Evolutionary conservation across 2,329 filamentous ascomycete genomes (phyloP), one percentile per base, ranked within the genome.

Genomic region (Chrysosporium queenslandicum): DNA sequence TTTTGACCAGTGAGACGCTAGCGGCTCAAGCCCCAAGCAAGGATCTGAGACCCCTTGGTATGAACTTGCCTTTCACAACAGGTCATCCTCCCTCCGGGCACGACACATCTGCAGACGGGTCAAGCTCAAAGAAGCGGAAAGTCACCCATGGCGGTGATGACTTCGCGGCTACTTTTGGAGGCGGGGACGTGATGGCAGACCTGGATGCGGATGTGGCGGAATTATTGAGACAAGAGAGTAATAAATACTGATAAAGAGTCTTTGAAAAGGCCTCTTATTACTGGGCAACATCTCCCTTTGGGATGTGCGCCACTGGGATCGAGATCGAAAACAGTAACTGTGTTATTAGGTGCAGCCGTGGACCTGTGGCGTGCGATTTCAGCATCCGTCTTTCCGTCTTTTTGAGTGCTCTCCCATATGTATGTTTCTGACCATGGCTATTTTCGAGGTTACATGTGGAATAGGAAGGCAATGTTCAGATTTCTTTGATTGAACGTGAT

Each of bases 121-220:
- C 64, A 7, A 68, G 67, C 52, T 62, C 66, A 12, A 76, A 76
- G 60, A 74, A 73, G 58, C 70, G 76, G 41, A 79, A 78, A 59
- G 62, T 77, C 30, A 67, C 66, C 8, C 68, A 72, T 56, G 62
- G 59, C 20, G 71, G 72, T 50, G 69, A 71, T 53, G 68, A 50
- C 11, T 69, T 68, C 57, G 67, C 69, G 39, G 71, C 73, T 37
- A 42, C 41, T 6, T 75, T 73, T 58, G 72, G 75, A 1, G 69
- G 72, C 7, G 77, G 76, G 39, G 73, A 78, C 58, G 74, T 73
- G 25, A 74, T 77, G 68, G 72, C 69, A 11, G 79, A 77, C 18
- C 68, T 84, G 58, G 81, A 83, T 62, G 77, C 75, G 6, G 79
- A 82, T 64, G 75, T 83, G 45, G 77, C 77, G 8, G 77, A 79